phyloP scores from a whole-genome alignment of 2,329 filamentous ascomycete genomes.

The Colletotrichum higginsianum region DNA sequence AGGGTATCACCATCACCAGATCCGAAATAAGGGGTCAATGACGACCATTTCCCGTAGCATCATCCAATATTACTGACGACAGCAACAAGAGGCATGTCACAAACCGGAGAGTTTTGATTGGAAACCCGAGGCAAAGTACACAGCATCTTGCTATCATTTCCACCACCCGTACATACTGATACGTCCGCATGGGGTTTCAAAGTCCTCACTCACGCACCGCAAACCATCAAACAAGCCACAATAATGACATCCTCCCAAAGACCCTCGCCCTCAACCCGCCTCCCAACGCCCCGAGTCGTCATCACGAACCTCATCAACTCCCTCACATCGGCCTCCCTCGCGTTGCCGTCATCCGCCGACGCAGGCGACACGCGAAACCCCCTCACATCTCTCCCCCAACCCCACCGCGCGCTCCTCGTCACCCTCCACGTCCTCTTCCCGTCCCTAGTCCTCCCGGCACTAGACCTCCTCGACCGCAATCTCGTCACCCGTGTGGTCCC shows the following conservation, averaged over 20 bases:
- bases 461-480: conserved; percentile 87
- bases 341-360: conserved; percentile 4
- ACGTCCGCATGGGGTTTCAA: background rate
- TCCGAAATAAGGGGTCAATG: background rate
- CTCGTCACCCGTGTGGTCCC: conserved; percentile 74
- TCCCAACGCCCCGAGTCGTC: conserved; percentile 60
- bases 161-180: background rate
- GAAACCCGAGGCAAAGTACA: background rate
- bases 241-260: conserved; percentile 9
- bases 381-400: conserved; percentile 50
- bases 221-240: background rate
- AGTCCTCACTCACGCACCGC: background rate
- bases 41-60: background rate
- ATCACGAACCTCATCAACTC: conserved; percentile 65
- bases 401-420: conserved; percentile 73
- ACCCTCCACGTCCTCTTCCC: conserved; percentile 91
- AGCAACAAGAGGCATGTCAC: background rate
- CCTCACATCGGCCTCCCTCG: conserved; percentile 52
- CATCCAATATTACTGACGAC: too few relatives aligned
- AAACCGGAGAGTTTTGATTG: background rate
- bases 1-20: background rate
- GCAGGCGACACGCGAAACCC: conserved; percentile 42
- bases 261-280: conserved; percentile 32
- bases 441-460: conserved; percentile 82
- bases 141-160: background rate